Conservation (phyloP, 1,284 basidiomycete species). For the Ceraceosorus guamensis region DNA sequence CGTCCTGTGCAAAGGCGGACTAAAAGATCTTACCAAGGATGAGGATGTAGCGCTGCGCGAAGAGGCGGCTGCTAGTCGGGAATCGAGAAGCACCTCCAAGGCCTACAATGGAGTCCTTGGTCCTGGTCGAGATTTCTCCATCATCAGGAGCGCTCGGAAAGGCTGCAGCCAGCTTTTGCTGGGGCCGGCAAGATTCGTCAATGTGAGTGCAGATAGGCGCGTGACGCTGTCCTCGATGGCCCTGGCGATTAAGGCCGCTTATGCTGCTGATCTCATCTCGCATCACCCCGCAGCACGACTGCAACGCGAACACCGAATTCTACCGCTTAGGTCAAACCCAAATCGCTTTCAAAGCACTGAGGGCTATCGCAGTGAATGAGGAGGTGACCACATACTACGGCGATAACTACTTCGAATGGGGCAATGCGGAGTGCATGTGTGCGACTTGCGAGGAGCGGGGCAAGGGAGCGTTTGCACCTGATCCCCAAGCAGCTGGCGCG, state of each 20-base stretch:
- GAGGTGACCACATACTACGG: slow-evolving; percentile 63
- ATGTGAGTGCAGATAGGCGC: slow-evolving; percentile 57
- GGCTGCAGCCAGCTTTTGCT: slow-evolving; percentile 86
- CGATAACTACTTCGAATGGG: slow-evolving; percentile 64
- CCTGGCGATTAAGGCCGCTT: too few species aligned
- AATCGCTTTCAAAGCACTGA: slow-evolving; percentile 78
- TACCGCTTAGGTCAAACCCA: slow-evolving; percentile 71
- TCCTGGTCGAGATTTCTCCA: slow-evolving; percentile 70
- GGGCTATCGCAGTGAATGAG: slow-evolving; percentile 70
- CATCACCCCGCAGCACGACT: slow-evolving; percentile 64
- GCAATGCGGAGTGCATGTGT: slow-evolving; percentile 79
- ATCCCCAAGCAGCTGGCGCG: not conserved
- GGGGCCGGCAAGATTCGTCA: slow-evolving; percentile 86
- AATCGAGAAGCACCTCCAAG: slow-evolving; percentile 22
- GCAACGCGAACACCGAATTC: slow-evolving; percentile 78
- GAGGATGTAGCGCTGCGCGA: slow-evolving; percentile 54
- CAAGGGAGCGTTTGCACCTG: slow-evolving; percentile 54
- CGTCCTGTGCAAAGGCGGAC: slow-evolving; percentile 61
- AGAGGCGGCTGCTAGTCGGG: slow-evolving; percentile 60
- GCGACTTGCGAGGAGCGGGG: slow-evolving; percentile 74
- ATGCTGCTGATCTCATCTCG: slow-evolving; percentile 3
- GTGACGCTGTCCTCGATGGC: too few species aligned
- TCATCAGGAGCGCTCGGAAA: slow-evolving; percentile 79
- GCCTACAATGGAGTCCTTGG: slow-evolving; percentile 56
- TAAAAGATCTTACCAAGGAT: slow-evolving; percentile 46